These are phyloP conservation scores for Alternaria triticina DNA, from an alignment of 2,329 filamentous ascomycete genomes.

Conservation along the genomic window DNA sequence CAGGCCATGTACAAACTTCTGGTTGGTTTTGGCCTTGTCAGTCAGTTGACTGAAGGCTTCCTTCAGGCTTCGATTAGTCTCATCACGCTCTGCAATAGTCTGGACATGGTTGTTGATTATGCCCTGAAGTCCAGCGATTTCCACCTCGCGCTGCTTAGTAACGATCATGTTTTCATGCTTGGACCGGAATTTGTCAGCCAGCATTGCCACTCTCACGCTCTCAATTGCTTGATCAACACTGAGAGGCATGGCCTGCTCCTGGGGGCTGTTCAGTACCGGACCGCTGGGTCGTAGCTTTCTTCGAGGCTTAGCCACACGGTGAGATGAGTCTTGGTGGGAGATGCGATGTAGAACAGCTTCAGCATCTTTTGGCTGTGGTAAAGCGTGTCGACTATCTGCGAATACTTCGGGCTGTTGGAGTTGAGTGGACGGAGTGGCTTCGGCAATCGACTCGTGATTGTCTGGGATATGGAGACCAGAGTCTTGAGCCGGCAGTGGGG, in stretches of 20 bases:
- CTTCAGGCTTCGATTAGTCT: constrained; percentile 5
- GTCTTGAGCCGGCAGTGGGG: neutral
- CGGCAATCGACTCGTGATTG: neutral
- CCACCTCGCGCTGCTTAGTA: constrained; percentile 9
- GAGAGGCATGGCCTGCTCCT: neutral
- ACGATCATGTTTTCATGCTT: constrained; percentile 11
- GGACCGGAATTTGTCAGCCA: constrained; percentile 15
- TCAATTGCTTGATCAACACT: constrained; percentile 13
- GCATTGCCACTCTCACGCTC: constrained; percentile 10
- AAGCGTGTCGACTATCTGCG: neutral
- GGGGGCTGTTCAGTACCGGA: neutral
- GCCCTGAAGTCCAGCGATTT: constrained; percentile 13
- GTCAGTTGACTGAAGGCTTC: constrained; percentile 10
- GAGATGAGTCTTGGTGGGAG: neutral
- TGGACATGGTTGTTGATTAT: constrained; percentile 10
- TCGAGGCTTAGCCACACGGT: constrained; percentile 16
- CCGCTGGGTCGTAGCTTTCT: constrained; percentile 6
- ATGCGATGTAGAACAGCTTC: neutral
- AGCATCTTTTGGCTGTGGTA: neutral
- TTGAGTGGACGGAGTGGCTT: neutral
- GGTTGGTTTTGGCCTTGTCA: constrained; percentile 23
- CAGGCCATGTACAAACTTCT: constrained; percentile 37
- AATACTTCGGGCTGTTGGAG: neutral
- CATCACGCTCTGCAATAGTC: constrained; percentile 15
- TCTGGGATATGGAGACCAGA: neutral